Evolutionary conservation across 192 early-diverging fungal species (phyloP), one percentile per base, ranked within the genome.

Genomic region (Umbelopsis isabellina): DNA sequence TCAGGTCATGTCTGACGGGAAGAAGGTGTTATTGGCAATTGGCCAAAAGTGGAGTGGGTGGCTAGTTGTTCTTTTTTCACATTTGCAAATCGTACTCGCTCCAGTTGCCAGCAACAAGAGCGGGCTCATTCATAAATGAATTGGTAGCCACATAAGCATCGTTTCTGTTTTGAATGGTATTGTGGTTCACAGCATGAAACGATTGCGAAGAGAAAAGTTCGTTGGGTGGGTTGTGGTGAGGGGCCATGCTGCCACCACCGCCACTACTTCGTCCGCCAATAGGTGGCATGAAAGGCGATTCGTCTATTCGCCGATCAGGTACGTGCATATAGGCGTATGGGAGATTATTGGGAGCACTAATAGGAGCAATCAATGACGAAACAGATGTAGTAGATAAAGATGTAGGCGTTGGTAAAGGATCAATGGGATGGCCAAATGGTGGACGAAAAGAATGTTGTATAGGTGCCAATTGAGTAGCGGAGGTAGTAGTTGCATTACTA

Each of bases 91-190:
- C 55, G 33, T 61, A 61, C 30, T 61, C 55, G 55, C 55, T 61
- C 55, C 55, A 61, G 55, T 61, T 61, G 55, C 55, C 55, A 6
- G 55, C 55, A 61, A 61, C 55, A 61, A 61, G 55, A 61, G 55
- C 55, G 55, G 55, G 55, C 55, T 61, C 11, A 30, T 30, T 61
- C 55, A 61, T 61, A 35, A 61, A 61, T 35, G 55, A 61, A 61
- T 61, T 61, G 55, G 55, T 61, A 3, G 55, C 33, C 25, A 61
- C 55, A 25, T 61, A 61, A 11, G 55, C 2, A 7, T 61, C 55
- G 30, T 61, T 61, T 61, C 55, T 61, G 33, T 35, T 30, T 35
- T 61, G 55, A 25, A 61, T 61, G 18, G 55, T 61, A 6, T 25
- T 35, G 27, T 61, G 55, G 8, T 61, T 61, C 15, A 61, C 25